Percentiles rank a stretch among this genome's conserved stretches.
These are phyloP conservation scores for Cyclanthera cordifolia DNA, from an alignment of 306 rosid genomes.

Conservation along the genomic window DNA sequence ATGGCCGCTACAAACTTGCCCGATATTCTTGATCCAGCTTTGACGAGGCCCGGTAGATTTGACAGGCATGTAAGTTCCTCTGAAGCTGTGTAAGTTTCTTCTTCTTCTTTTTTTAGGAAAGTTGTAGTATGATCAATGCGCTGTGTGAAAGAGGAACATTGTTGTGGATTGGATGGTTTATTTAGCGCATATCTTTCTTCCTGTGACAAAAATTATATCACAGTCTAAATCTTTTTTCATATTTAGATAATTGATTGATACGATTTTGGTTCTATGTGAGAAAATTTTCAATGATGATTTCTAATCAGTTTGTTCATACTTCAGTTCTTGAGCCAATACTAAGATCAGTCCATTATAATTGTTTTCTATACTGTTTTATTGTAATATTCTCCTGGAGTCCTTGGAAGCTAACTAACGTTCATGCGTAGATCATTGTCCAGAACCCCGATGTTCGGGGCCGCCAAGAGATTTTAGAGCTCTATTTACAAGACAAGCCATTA, in stretches of 20 bases:
- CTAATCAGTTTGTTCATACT: background rate
- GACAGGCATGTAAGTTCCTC: conserved; percentile 86
- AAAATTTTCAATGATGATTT: too few relatives aligned
- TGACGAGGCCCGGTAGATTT: conserved; percentile 98
- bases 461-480: conserved; percentile 92
- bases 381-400: background rate
- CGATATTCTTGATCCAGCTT: conserved; percentile 98
- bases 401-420: conserved; percentile 22
- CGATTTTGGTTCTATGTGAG: too few relatives aligned
- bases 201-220: too few relatives aligned
- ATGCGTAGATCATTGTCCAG: conserved; percentile 77
- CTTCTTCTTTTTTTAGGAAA: background rate
- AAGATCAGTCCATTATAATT: conserved; percentile 7
- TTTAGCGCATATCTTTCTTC: too few relatives aligned
- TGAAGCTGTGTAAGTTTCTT: too few relatives aligned
- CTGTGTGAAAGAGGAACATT: too few relatives aligned
- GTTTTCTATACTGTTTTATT: background rate
- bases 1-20: conserved; percentile 99
- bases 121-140: background rate
- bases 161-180: too few relatives aligned
- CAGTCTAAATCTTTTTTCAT: too few relatives aligned
- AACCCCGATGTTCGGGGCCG: conserved; percentile 95
- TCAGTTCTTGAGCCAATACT: conserved; percentile 2
- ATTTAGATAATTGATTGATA: too few relatives aligned
- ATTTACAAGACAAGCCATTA: conserved; percentile 82